Evolutionary conservation across 208 protist species (phyloP), one percentile per base, ranked within the genome.

Genomic region (Jaenimonas drosophilae): DNA sequence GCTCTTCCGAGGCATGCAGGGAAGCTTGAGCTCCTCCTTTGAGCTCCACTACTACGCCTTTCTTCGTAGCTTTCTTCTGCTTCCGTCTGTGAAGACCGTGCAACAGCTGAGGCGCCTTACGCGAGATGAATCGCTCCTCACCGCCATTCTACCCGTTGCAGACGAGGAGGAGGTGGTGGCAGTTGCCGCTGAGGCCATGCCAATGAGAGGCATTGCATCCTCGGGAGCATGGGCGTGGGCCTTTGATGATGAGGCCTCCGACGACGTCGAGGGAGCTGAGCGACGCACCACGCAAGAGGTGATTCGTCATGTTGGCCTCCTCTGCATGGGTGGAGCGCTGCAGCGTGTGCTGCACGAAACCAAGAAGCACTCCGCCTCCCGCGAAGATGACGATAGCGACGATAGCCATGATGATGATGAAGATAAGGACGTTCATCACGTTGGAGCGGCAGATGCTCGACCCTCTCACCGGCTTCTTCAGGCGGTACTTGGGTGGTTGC

Each of bases 1-100:
- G 44, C 58, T 94, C 3, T 64, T 88, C 31, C 78, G 86, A 6
- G 86, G 86, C 31, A 70, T 94, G 52, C 78, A 74, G 29, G 86
- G 86, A 20, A 61, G 81, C 6, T 52, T 94, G 7, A 88, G 58
- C 66, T 76, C 86, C 23, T 73, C 62, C n/a, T 78, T 88, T 56
- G 86, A 91, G 51, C 59, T 54, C 39, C 64, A 68, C 44, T 83
- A 87, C 54, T 60, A 66, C 25, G 38, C 57, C 6, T 43, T 88
- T 27, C 45, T 88, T 6, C 36, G 80, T 27, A 30, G 41, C 21
- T 85, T 87, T 31, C 54, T 52, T 4, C 40, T 85, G 19, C 42
- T 77, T 19, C 29, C 9, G 19, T 37, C n/a, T 25, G 19, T 6
- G 31, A 34, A 25, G 7, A 2, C 32, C 4, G n/a, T 3, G 7